phyloP scores from a whole-genome alignment of 139 green algal species.

The Coelastrella sp. region DNA sequence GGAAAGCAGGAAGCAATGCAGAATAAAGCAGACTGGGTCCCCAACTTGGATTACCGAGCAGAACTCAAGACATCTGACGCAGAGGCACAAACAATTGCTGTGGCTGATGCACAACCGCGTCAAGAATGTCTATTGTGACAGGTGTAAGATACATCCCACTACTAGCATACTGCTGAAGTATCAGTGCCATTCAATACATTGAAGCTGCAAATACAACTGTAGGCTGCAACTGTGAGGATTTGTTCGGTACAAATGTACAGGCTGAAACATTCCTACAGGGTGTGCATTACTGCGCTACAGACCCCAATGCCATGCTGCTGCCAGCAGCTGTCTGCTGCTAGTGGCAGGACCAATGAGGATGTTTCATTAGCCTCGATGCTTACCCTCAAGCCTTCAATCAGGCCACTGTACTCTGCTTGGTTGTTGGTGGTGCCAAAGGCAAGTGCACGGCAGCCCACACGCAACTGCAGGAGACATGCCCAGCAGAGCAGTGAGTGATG shows the following conservation, averaged over 20 bases:
- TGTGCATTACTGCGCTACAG: too few species aligned
- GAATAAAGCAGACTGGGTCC: background rate
- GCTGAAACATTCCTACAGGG: too few species aligned
- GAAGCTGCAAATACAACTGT: too few species aligned
- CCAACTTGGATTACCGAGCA: background rate
- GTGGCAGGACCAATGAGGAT: background rate
- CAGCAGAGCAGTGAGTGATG: background rate
- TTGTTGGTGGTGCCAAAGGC: constrained; percentile 48
- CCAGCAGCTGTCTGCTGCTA: background rate
- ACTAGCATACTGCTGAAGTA: too few species aligned
- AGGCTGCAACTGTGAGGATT: background rate
- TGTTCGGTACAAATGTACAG: background rate
- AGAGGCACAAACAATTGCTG: too few species aligned
- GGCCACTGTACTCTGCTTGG: constrained; percentile 49
- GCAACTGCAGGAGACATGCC: background rate
- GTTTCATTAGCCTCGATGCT: background rate
- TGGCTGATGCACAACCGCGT: too few species aligned
- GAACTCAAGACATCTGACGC: background rate
- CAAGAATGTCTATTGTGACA: too few species aligned
- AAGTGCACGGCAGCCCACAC: constrained; percentile 34
- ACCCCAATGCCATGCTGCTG: too few species aligned
- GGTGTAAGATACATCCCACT: too few species aligned
- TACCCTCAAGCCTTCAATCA: constrained; percentile 46
- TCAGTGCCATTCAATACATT: too few species aligned
- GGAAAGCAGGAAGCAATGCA: too few species aligned